A percentile compares a stretch with the other conserved stretches of the same genome.
These are phyloP conservation scores for Chytriomyces hyalinus DNA, from an alignment of 192 early-diverging fungal species.

Conservation along the genomic window DNA sequence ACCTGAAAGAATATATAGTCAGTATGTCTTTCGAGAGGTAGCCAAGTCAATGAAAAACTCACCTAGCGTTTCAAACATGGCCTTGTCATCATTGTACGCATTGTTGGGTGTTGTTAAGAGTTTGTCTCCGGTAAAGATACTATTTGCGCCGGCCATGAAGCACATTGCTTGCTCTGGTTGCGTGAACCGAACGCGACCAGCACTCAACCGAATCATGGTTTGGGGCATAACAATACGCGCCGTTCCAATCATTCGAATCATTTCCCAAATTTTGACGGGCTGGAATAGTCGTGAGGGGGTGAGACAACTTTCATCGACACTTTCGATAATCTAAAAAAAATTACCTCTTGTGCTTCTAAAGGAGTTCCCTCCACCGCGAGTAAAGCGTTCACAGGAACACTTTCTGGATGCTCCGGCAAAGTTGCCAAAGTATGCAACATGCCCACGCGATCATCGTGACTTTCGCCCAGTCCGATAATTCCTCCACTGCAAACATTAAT, in stretches of 20 bases:
- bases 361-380: slow-evolving; percentile 81
- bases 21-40: too few relatives aligned
- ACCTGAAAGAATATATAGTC: neutral
- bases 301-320: neutral
- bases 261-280: slow-evolving; percentile 82
- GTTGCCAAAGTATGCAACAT: slow-evolving; percentile 78
- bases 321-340: neutral
- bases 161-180: slow-evolving; percentile 75
- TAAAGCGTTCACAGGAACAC: slow-evolving; percentile 80
- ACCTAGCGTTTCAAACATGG: slow-evolving; percentile 75
- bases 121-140: slow-evolving; percentile 84
- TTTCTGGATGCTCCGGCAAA: slow-evolving; percentile 73
- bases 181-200: slow-evolving; percentile 75
- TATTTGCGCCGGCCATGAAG: slow-evolving; percentile 85
- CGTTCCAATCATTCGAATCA: slow-evolving; percentile 84
- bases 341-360: slow-evolving; percentile 69
- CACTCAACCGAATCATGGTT: slow-evolving; percentile 74
- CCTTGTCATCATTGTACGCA: slow-evolving; percentile 68
- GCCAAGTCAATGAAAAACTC: slow-evolving; percentile 10
- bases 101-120: slow-evolving; percentile 83
- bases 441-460: slow-evolving; percentile 71
- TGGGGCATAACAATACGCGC: slow-evolving; percentile 81
- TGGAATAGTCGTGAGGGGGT: slow-evolving; percentile 10
- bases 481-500: slow-evolving; percentile 84
- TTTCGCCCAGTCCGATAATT: slow-evolving; percentile 83